These are phyloP conservation scores for Penicillium verhagenii DNA, from an alignment of 495 filamentous ascomycete genomes.

Conservation along the genomic window DNA sequence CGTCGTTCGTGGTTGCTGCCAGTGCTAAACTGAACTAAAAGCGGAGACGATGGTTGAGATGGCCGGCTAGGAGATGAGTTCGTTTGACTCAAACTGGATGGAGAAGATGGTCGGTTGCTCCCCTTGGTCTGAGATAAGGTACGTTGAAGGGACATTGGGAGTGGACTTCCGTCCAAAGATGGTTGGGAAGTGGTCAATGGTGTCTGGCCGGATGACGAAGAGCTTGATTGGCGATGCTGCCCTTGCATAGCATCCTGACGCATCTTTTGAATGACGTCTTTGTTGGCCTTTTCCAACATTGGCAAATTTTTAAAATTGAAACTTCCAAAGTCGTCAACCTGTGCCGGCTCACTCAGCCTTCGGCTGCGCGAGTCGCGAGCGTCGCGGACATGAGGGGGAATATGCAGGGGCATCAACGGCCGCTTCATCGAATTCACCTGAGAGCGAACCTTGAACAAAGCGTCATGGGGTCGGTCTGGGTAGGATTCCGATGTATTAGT, in stretches of 20 bases:
- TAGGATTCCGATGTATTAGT: slow-evolving; percentile 55
- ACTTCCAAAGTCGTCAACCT: slow-evolving; percentile 88
- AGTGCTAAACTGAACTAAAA: slow-evolving; percentile 88
- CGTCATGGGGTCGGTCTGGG: slow-evolving; percentile 86
- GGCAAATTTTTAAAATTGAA: slow-evolving; percentile 98
- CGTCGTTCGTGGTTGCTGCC: slow-evolving; percentile 67
- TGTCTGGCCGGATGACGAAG: slow-evolving; percentile 31
- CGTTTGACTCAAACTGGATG: slow-evolving; percentile 71
- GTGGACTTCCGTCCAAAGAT: slow-evolving; percentile 80
- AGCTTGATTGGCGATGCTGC: slow-evolving; percentile 45
- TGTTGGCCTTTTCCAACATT: slow-evolving; percentile 96
- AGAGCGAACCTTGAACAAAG: slow-evolving; percentile 81
- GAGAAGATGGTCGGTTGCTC: slow-evolving; percentile 78
- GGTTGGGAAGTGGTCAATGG: slow-evolving; percentile 51
- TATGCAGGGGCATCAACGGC: slow-evolving; percentile 89
- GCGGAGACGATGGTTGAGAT: slow-evolving; percentile 92
- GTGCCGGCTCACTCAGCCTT: slow-evolving; percentile 85
- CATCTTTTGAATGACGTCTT: slow-evolving; percentile 95
- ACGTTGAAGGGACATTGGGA: slow-evolving; percentile 78
- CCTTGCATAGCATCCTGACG: slow-evolving; percentile 80
- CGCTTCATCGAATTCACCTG: slow-evolving; percentile 84
- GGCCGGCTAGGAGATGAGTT: slow-evolving; percentile 83
- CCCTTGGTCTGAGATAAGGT: slow-evolving; percentile 76
- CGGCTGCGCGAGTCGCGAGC: slow-evolving; percentile 71
- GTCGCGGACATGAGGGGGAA: slow-evolving; percentile 92